phyloP scores from a whole-genome alignment of 169 alveolate genomes.

The Cryptosporidium felis region DNA sequence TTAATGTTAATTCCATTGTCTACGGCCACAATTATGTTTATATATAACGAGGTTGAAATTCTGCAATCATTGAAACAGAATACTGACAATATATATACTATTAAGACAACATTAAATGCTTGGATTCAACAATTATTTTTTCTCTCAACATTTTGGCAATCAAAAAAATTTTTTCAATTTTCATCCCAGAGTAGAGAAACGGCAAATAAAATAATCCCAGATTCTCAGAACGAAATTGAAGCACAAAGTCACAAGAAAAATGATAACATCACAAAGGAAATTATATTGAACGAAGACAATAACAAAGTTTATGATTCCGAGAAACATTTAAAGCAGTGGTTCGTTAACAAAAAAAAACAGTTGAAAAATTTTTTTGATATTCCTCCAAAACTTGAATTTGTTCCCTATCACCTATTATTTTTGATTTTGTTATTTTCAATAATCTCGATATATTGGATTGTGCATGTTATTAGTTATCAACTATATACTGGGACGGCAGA shows the following conservation, averaged over 20 bases:
- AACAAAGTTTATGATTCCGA: background rate
- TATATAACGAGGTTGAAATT: constrained; percentile 52
- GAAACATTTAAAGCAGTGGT: background rate
- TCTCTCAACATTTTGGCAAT: constrained; percentile 66
- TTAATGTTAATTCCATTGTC: constrained; percentile 39
- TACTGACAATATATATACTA: constrained; percentile 53
- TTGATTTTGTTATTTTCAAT: constrained; percentile 2
- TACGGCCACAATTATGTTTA: constrained; percentile 59
- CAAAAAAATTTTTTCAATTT: constrained; percentile 5
- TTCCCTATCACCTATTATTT: constrained; percentile 48
- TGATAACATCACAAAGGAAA: background rate
- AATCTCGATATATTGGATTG: constrained; percentile 28
- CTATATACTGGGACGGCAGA: constrained; percentile 4
- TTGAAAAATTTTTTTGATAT: constrained; percentile 7
- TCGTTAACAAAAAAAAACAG: background rate
- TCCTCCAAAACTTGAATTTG: constrained; percentile 67
- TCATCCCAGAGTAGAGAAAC: background rate
- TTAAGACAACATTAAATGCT: constrained; percentile 32
- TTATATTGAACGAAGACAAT: background rate
- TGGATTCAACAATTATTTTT: constrained; percentile 68
- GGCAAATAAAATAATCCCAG: background rate
- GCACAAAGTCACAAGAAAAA: background rate
- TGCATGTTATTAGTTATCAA: background rate
- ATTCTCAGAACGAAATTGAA: constrained; percentile 25
- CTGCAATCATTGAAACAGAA: constrained; percentile 54